Conservation (phyloP, 2,329 filamentous ascomycete genomes). For the Cladophialophora immunda region DNA sequence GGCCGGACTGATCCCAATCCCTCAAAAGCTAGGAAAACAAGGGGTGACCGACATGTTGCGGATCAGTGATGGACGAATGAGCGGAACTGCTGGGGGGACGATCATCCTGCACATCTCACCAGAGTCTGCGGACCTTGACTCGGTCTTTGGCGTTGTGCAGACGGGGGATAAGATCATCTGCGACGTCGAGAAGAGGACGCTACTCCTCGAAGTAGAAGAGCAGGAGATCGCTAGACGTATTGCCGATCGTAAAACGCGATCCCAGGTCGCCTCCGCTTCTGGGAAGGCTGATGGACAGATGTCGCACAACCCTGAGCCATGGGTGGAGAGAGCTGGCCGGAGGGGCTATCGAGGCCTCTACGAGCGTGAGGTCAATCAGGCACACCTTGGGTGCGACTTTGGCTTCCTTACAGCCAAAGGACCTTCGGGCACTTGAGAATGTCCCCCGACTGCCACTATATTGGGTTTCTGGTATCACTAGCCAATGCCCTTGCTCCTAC, state of each 20-base stretch:
- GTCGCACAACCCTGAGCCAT: constrained; percentile 20
- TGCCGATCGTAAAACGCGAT: constrained; percentile 35
- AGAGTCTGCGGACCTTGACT: constrained; percentile 58
- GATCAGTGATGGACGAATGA: constrained; percentile 64
- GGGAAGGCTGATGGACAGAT: not conserved
- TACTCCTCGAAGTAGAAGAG: constrained; percentile 54
- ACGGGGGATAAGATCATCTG: constrained; percentile 59
- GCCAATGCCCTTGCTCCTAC: not conserved
- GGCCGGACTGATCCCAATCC: constrained; percentile 61
- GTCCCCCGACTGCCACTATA: not conserved
- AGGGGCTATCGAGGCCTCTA: constrained; percentile 54
- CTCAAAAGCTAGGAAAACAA: constrained; percentile 56
- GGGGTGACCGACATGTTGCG: constrained; percentile 64
- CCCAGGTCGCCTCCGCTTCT: constrained; percentile 4
- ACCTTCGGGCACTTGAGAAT: constrained; percentile 9
- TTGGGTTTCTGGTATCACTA: not conserved
- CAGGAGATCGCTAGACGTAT: constrained; percentile 53
- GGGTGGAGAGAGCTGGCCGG: constrained; percentile 42
- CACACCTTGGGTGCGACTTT: constrained; percentile 53
- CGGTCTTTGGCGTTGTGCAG: constrained; percentile 58
- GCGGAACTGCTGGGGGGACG: constrained; percentile 64
- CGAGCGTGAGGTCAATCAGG: constrained; percentile 54
- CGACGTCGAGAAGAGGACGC: constrained; percentile 53
- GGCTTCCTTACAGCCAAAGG: constrained; percentile 36
- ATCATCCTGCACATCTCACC: constrained; percentile 64